Conservation (phyloP, 1,284 basidiomycete genomes). For the Inonotus hispidus region DNA sequence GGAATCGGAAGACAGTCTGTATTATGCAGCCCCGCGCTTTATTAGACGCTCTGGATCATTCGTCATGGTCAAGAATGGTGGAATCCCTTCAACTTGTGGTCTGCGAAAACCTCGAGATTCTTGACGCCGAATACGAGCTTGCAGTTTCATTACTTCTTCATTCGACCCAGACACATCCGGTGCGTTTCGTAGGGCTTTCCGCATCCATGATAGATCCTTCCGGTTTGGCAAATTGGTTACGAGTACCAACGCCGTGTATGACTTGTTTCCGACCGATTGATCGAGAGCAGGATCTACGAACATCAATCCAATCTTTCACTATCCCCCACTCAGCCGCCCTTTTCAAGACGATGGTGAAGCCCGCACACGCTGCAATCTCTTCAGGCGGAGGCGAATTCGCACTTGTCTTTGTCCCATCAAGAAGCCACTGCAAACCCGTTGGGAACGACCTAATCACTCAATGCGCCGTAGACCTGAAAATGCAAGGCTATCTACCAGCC, state of each 20-base stretch:
- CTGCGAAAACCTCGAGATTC: slow-evolving; percentile 82
- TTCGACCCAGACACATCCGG: slow-evolving; percentile 51
- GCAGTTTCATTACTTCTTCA: slow-evolving; percentile 66
- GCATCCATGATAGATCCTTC: slow-evolving; percentile 77
- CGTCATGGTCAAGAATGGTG: slow-evolving; percentile 28
- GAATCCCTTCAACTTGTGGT: slow-evolving; percentile 61
- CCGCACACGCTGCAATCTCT: slow-evolving; percentile 68
- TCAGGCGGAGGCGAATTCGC: slow-evolving; percentile 44
- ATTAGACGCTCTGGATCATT: slow-evolving; percentile 36
- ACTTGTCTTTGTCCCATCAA: slow-evolving; percentile 90
- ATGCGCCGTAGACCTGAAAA: slow-evolving; percentile 73
- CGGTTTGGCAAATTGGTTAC: slow-evolving; percentile 82
- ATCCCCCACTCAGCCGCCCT: slow-evolving; percentile 84
- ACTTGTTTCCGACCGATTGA: slow-evolving; percentile 82
- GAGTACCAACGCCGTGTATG: slow-evolving; percentile 58
- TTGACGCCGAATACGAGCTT: slow-evolving; percentile 84
- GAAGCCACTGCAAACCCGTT: slow-evolving; percentile 70
- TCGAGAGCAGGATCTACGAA: slow-evolving; percentile 75
- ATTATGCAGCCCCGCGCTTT: slow-evolving; percentile 52
- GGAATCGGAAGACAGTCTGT: slow-evolving; percentile 35
- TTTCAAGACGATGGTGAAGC: slow-evolving; percentile 91
- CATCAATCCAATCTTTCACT: slow-evolving; percentile 75
- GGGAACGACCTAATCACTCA: slow-evolving; percentile 87
- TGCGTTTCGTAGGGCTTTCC: slow-evolving; percentile 77
- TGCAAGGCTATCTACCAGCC: slow-evolving; percentile 65